phyloP scores from a whole-genome alignment of 2,329 filamentous ascomycete species.

The Xylariales sp. region DNA sequence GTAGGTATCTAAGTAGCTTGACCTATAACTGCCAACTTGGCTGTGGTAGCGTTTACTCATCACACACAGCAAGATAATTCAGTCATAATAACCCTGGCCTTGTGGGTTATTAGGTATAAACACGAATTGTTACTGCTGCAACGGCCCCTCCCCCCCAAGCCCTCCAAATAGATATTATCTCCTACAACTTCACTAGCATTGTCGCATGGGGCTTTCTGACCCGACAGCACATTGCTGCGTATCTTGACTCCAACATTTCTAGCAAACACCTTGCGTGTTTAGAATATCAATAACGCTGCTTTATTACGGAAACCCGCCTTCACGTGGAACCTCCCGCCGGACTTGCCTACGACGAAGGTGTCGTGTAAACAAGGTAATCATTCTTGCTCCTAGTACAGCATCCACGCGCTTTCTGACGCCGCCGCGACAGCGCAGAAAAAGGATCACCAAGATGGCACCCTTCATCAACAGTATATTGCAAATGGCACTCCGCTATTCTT shows the following conservation, averaged over 20 bases:
- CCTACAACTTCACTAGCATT: too few relatives aligned
- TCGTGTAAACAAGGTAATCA: neutral
- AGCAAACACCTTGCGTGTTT: neutral
- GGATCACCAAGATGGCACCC: constrained; percentile 13
- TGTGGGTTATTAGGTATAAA: too few relatives aligned
- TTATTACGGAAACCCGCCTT: neutral
- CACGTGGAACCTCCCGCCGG: neutral
- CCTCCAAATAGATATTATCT: too few relatives aligned
- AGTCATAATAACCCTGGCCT: too few relatives aligned
- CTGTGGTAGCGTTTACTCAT: too few relatives aligned
- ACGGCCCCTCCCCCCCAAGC: too few relatives aligned
- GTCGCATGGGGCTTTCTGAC: too few relatives aligned
- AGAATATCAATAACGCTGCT: neutral
- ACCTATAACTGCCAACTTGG: too few relatives aligned
- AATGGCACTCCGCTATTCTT: constrained; percentile 2
- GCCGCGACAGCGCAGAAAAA: neutral
- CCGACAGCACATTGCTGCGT: neutral
- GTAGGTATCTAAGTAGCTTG: too few relatives aligned
- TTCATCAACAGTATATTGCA: constrained; percentile 6
- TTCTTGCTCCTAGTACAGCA: neutral
- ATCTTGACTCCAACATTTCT: neutral
- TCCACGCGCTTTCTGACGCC: neutral
- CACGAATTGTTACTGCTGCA: too few relatives aligned
- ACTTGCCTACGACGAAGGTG: neutral
- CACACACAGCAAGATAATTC: too few relatives aligned